Evolutionary conservation across 495 filamentous ascomycete genomes (phyloP).

Genomic region (Neurospora tetrasperma): DNA sequence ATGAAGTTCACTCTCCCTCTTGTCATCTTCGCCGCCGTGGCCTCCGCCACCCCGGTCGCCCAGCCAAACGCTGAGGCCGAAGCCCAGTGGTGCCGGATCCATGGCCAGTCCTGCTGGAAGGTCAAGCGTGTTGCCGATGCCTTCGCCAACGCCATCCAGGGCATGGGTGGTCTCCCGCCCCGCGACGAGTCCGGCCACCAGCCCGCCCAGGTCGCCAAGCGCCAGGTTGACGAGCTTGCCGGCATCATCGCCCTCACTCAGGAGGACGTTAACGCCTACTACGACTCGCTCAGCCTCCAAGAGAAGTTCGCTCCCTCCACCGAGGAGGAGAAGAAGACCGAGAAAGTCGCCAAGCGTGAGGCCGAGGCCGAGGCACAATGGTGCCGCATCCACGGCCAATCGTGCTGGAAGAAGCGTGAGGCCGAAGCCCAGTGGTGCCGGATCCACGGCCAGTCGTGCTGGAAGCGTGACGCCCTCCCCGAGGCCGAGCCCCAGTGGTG

Average conservation of each 20-base stretch:
- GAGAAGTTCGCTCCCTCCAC: constrained; percentile 4
- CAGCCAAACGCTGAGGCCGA: constrained; percentile 17
- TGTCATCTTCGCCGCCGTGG: constrained; percentile 21
- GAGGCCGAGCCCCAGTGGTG: constrained; percentile 7
- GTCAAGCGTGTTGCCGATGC: constrained; percentile 29
- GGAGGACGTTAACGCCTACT: constrained; percentile 17
- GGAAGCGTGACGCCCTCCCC: not conserved
- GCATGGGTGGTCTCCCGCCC: constrained; percentile 7
- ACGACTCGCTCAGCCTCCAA: constrained; percentile 11
- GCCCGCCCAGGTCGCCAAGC: constrained; percentile 14
- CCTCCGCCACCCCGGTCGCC: constrained; percentile 13
- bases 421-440: constrained; percentile 12
- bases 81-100: constrained; percentile 19
- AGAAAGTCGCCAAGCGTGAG: constrained; percentile 14
- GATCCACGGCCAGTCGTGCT: constrained; percentile 17
- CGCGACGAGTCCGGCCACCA: constrained; percentile 12
- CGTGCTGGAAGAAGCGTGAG: constrained; percentile 29
- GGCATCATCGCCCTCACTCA: constrained; percentile 18
- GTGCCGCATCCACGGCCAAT: constrained; percentile 18
- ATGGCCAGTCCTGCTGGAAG: constrained; percentile 29
- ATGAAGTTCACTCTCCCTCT: constrained; percentile 32
- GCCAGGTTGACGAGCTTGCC: constrained; percentile 22
- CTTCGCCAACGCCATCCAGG: constrained; percentile 19
- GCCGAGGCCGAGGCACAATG: constrained; percentile 16
- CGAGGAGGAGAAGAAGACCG: constrained; percentile 2